These are phyloP conservation scores for Bruguiera hainesii DNA, from an alignment of 441 rosid species.

Conservation along the genomic window DNA sequence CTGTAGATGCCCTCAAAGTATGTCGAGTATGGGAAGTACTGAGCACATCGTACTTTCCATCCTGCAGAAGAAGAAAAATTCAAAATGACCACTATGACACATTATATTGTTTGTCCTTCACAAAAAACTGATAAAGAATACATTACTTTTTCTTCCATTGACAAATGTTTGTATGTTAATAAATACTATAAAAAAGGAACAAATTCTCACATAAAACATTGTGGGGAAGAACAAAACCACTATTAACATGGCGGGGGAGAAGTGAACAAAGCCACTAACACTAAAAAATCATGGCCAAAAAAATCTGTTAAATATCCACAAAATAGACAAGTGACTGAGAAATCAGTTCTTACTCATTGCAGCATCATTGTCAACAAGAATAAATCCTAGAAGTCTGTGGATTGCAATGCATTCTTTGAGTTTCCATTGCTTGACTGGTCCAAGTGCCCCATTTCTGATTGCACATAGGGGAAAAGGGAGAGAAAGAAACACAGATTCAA, in stretches of 20 bases:
- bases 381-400: slow-evolving; percentile 58
- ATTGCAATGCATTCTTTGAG: slow-evolving; percentile 80
- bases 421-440: slow-evolving; percentile 70
- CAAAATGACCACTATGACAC: too few species aligned
- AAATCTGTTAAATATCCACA: neutral
- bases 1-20: slow-evolving; percentile 72
- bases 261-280: too few species aligned
- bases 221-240: too few species aligned
- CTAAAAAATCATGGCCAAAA: neutral
- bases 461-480: neutral
- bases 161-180: too few species aligned
- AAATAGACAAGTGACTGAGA: neutral
- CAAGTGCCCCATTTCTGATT: slow-evolving; percentile 61
- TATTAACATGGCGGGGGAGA: too few species aligned
- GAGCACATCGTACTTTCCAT: slow-evolving; percentile 79
- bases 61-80: slow-evolving; percentile 44
- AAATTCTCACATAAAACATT: too few species aligned
- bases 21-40: slow-evolving; percentile 65
- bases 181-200: too few species aligned
- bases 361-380: slow-evolving; percentile 63
- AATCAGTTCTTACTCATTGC: slow-evolving; percentile 62
- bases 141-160: too few species aligned
- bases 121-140: too few species aligned
- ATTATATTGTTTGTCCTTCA: too few species aligned
- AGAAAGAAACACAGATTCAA: neutral